phyloP scores from a whole-genome alignment of 371 early-diverging fungal species.

The Rhizopus sp. region DNA sequence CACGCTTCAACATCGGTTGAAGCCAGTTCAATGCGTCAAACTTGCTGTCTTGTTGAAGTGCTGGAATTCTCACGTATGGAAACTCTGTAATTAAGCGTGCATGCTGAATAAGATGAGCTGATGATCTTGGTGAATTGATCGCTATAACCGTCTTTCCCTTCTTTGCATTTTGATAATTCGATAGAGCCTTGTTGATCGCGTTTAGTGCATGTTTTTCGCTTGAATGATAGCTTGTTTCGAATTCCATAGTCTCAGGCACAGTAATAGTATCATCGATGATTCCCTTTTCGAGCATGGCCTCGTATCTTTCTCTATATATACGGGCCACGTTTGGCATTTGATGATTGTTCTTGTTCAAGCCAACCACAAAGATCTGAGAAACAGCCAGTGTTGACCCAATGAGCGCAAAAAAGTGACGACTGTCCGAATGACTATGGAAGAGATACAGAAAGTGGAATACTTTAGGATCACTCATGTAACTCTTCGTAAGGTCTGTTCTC shows the following conservation, averaged over 20 bases:
- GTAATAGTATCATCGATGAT: slow-evolving; percentile 50
- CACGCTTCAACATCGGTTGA: slow-evolving; percentile 60
- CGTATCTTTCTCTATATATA: slow-evolving; percentile 36
- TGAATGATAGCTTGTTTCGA: slow-evolving; percentile 46
- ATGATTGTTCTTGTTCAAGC: slow-evolving; percentile 59
- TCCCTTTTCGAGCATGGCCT: slow-evolving; percentile 17
- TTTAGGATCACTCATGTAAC: slow-evolving; percentile 46
- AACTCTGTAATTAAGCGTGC: slow-evolving; percentile 63
- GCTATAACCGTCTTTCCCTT: slow-evolving; percentile 75
- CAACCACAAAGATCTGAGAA: slow-evolving; percentile 72
- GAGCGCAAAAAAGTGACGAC: slow-evolving; percentile 76
- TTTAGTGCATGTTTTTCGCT: slow-evolving; percentile 62
- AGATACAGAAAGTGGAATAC: slow-evolving; percentile 66
- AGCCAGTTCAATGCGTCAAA: slow-evolving; percentile 91
- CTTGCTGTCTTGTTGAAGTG: slow-evolving; percentile 55
- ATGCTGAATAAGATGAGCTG: slow-evolving; percentile 50
- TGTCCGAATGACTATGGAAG: slow-evolving; percentile 68
- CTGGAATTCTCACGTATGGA: slow-evolving; percentile 69
- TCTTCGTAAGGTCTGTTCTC: slow-evolving; percentile 24
- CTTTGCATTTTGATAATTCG: slow-evolving; percentile 60
- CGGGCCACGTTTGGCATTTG: slow-evolving; percentile 74
- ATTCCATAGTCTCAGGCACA: slow-evolving; percentile 48
- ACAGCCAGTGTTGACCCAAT: slow-evolving; percentile 58
- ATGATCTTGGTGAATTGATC: slow-evolving; percentile 58
- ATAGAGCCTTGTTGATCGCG: slow-evolving; percentile 51